Conservation (phyloP, 176 grass and related monocot species). For the Triticum monococcum region DNA sequence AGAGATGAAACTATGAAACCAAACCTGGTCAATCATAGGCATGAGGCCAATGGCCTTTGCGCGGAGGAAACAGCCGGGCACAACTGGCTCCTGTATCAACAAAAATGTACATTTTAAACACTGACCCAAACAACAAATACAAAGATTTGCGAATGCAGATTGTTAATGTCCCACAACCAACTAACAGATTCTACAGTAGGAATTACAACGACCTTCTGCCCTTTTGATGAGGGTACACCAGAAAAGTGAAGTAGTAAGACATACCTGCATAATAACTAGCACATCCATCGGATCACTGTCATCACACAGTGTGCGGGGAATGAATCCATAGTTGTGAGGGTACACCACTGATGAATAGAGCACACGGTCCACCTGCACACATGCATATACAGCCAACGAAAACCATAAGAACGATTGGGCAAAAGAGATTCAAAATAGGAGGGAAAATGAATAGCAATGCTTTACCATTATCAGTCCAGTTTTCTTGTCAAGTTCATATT, state of each 20-base stretch:
- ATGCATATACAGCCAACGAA: neutral
- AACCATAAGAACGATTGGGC: neutral
- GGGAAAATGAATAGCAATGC: neutral
- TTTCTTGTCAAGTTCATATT: slow-evolving; percentile 99
- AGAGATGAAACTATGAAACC: neutral
- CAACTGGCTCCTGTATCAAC: slow-evolving; percentile 73
- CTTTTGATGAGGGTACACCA: too few species aligned
- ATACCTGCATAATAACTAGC: slow-evolving; percentile 97
- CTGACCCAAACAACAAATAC: neutral
- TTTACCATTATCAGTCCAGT: slow-evolving; percentile 89
- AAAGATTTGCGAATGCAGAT: neutral
- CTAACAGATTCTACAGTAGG: neutral
- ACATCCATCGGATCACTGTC: slow-evolving; percentile 97
- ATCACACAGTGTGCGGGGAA: slow-evolving; percentile 95
- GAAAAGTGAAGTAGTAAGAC: neutral
- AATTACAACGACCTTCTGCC: neutral
- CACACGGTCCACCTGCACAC: slow-evolving; percentile 79
- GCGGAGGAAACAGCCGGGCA: slow-evolving; percentile 88
- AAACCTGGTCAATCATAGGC: slow-evolving; percentile 99
- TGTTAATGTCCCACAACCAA: neutral
- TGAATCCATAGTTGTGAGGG: slow-evolving; percentile 98
- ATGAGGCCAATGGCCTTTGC: slow-evolving; percentile 93
- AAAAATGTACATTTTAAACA: neutral
- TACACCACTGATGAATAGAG: slow-evolving; percentile 97
- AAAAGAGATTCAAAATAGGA: neutral